Conservation (phyloP, 1,284 basidiomycete genomes). For the Fomitiporia mediterranea region DNA sequence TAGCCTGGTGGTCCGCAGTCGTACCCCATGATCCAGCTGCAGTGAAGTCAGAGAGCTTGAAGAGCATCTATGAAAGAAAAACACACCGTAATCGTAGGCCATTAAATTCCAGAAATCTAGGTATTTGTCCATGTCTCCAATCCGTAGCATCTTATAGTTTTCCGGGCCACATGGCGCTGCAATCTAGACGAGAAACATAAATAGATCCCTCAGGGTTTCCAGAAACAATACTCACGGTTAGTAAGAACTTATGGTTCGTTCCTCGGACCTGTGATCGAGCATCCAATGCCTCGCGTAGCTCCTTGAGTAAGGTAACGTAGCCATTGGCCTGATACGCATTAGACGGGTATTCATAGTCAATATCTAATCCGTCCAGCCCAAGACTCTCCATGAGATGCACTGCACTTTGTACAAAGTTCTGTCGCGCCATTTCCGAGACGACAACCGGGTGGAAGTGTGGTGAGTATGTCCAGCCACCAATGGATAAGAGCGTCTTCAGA, state of each 20-base stretch:
- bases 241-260: conserved; percentile 58
- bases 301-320: conserved; percentile 66
- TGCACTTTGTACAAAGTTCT: conserved; percentile 74
- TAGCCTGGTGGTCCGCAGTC: conserved; percentile 84
- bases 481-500: conserved; percentile 81
- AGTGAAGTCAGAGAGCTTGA: conserved; percentile 11
- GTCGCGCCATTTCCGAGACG: conserved; percentile 53
- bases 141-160: conserved; percentile 75
- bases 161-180: conserved; percentile 91
- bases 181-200: conserved; percentile 45
- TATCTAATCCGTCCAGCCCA: conserved; percentile 67
- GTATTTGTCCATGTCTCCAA: conserved; percentile 80
- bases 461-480: conserved; percentile 91
- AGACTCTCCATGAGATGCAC: conserved; percentile 81
- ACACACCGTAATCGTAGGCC: conserved; percentile 79
- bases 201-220: background rate
- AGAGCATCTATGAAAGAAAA: background rate
- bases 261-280: conserved; percentile 56
- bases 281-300: conserved; percentile 68
- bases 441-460: conserved; percentile 76
- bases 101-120: conserved; percentile 98
- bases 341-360: conserved; percentile 85
- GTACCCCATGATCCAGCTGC: conserved; percentile 83
- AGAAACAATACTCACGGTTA: conserved; percentile 53
- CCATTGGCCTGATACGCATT: conserved; percentile 67